Percentiles rank a stretch among this genome's conserved stretches.
Evolutionary conservation across 176 grass and related monocot species (phyloP).

Genomic region (Triticum aestivum): IWGSC_CS_RefSeq_v2.1 NC_057808.1:17085833-17086332

Average conservation of each 20-base stretch:
- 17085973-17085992: neutral
- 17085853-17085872: too few relatives aligned
- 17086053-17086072: conserved; percentile 31
- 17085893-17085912: too few relatives aligned
- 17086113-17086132: conserved; percentile 3
- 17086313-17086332: conserved; percentile 2
- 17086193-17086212: conserved; percentile 16
- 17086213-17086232: conserved; percentile 64
- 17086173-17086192: too few relatives aligned
- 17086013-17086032: conserved; percentile 33
- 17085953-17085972: too few relatives aligned
- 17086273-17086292: conserved; percentile 70
- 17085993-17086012: conserved; percentile 44
- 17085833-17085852: too few relatives aligned
- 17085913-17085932: too few relatives aligned
- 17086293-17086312: conserved; percentile 48
- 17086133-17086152: too few relatives aligned
- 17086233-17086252: conserved; percentile 10
- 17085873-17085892: too few relatives aligned
- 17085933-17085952: too few relatives aligned
- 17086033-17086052: conserved; percentile 59
- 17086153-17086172: too few relatives aligned
- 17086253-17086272: conserved; percentile 32
- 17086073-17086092: conserved; percentile 70
- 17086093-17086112: conserved; percentile 82